A percentile compares a stretch with the other conserved stretches of the same genome.
These are phyloP conservation scores for Schizophyllum amplum DNA, from an alignment of 1,284 basidiomycete genomes.

Conservation along the genomic window DNA sequence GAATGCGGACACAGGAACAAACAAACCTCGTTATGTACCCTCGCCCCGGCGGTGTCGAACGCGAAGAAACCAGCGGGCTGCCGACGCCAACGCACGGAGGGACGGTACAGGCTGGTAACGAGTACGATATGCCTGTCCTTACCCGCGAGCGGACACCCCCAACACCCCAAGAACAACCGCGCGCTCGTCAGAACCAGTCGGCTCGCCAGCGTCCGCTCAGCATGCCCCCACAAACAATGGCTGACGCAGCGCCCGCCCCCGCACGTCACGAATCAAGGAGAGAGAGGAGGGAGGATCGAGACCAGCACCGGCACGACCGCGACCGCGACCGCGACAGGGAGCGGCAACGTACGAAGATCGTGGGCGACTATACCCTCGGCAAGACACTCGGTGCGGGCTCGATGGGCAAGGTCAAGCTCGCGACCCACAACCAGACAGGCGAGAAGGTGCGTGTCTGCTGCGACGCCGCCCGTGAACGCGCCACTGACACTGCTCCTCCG, in stretches of 20 bases:
- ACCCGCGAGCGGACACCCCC: background rate
- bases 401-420: constrained; percentile 99
- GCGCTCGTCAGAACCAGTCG: constrained; percentile 18
- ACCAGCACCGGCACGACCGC: constrained; percentile 1
- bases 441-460: constrained; percentile 70
- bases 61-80: constrained; percentile 1
- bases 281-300: constrained; percentile 2
- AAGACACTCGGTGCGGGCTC: constrained; percentile 97
- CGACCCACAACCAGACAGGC: constrained; percentile 80
- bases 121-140: constrained; percentile 8
- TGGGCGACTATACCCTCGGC: constrained; percentile 94
- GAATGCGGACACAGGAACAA: background rate
- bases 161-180: constrained; percentile 1
- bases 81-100: constrained; percentile 8
- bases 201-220: constrained; percentile 49
- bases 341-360: constrained; percentile 34
- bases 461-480: background rate
- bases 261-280: constrained; percentile 7
- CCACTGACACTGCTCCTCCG: constrained; percentile 6
- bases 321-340: constrained; percentile 12
- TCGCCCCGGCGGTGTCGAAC: background rate
- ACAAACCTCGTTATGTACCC: background rate
- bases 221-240: constrained; percentile 55
- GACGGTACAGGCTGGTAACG: constrained; percentile 6
- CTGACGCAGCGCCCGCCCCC: constrained; percentile 17